Evolutionary conservation across 257 asterid genomes (phyloP).

Genomic region (Craterostigma plantagineum): DNA sequence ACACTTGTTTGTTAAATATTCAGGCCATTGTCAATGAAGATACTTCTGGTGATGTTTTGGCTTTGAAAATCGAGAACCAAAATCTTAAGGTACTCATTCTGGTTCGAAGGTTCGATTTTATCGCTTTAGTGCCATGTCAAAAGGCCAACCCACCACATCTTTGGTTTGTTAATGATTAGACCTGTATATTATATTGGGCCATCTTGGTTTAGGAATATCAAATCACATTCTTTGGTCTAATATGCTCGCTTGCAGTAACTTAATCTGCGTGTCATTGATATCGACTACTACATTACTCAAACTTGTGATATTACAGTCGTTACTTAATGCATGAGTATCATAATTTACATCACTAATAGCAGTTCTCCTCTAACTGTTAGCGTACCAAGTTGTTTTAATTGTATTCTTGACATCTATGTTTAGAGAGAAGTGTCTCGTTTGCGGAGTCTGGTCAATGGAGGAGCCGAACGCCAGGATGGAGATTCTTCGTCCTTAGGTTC

Average conservation of each 20-base stretch:
- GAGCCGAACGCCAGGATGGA: slow-evolving; percentile 41
- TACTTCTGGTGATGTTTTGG: slow-evolving; percentile 76
- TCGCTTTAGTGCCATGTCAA: no score
- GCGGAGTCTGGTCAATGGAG: slow-evolving; percentile 50
- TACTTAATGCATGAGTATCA: not conserved
- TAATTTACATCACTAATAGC: no score
- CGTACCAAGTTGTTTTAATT: not conserved
- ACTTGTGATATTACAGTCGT: no score
- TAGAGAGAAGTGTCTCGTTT: slow-evolving; percentile 55
- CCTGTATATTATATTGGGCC: no score
- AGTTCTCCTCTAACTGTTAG: no score
- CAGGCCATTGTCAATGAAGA: slow-evolving; percentile 82
- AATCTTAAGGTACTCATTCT: slow-evolving; percentile 38
- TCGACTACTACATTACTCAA: no score
- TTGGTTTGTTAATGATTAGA: no score
- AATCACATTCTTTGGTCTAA: no score
- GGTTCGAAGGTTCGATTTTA: not conserved
- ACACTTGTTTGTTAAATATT: slow-evolving; percentile 7
- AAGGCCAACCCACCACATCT: no score
- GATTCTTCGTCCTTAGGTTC: slow-evolving; percentile 29
- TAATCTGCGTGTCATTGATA: no score
- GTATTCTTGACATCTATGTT: not conserved
- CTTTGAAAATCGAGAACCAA: slow-evolving; percentile 64
- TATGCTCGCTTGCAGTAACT: no score
- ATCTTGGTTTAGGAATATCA: no score